phyloP scores from a whole-genome alignment of 73 alveolate genomes.

The Paraurostyla sp. region DNA sequence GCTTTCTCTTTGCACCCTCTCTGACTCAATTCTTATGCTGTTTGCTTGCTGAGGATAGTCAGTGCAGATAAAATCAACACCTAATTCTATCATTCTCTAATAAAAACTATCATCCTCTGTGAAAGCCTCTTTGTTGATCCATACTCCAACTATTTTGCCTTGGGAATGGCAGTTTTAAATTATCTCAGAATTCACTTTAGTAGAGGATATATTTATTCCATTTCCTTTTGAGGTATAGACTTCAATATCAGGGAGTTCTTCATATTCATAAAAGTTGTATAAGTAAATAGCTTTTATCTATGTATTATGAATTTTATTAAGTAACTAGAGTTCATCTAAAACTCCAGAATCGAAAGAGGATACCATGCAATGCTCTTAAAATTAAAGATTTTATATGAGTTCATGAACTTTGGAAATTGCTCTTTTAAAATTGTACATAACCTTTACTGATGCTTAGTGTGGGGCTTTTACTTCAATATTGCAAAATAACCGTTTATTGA shows the following conservation, averaged over 20 bases:
- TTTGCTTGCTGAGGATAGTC: conserved; percentile 47
- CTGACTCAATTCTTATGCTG: background rate
- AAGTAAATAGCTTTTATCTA: background rate
- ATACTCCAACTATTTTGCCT: conserved; percentile 43
- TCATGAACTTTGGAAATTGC: background rate
- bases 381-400: background rate
- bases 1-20: no score
- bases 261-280: conserved; percentile 47
- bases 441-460: background rate
- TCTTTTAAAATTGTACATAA: background rate
- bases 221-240: conserved; percentile 3
- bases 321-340: conserved; percentile 25
- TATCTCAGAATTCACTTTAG: conserved; percentile 38
- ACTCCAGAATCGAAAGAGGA: conserved; percentile 48
- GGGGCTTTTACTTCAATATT: conserved; percentile 62
- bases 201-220: conserved; percentile 48
- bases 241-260: conserved; percentile 35
- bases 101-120: conserved; percentile 38
- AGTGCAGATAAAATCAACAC: conserved; percentile 50
- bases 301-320: background rate
- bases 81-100: background rate
- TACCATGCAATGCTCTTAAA: conserved; percentile 1
- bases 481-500: background rate
- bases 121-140: conserved; percentile 28
- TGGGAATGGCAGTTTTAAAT: conserved; percentile 38